Evolutionary conservation across 306 rosid species (phyloP).

Genomic region (Bauhinia variegata): DNA sequence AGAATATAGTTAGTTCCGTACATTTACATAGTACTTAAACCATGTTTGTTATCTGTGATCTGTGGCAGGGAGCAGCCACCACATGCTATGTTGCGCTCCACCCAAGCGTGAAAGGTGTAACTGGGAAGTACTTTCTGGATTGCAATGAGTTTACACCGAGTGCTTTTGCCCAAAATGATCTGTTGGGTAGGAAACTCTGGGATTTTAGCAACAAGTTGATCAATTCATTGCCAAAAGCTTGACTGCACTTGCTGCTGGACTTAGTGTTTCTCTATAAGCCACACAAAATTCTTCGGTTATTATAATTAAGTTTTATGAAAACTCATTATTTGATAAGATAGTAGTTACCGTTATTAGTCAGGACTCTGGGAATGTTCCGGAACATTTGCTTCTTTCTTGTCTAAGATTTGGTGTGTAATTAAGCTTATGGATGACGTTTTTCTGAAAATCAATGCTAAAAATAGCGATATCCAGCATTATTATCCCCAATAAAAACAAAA

Average conservation of each 20-base stretch:
- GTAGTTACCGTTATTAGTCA: not conserved
- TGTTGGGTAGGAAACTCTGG: constrained; percentile 68
- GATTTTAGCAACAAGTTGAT: constrained; percentile 80
- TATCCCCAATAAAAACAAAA: too few species aligned
- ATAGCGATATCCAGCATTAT: too few species aligned
- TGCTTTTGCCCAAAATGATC: constrained; percentile 49
- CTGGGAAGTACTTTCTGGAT: constrained; percentile 73
- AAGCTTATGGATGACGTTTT: too few species aligned
- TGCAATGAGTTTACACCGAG: constrained; percentile 74
- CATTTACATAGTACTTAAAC: too few species aligned
- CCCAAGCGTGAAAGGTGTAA: constrained; percentile 71
- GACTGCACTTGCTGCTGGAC: constrained; percentile 11
- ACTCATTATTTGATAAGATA: not conserved
- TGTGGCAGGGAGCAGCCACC: constrained; percentile 80
- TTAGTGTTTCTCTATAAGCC: not conserved
- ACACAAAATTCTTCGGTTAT: not conserved
- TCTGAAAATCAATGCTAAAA: too few species aligned
- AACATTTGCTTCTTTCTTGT: too few species aligned
- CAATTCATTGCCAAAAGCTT: constrained; percentile 44
- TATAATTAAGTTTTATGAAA: not conserved
- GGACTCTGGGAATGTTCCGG: constrained; percentile 11
- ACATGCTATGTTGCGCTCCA: constrained; percentile 83
- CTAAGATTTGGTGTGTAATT: too few species aligned
- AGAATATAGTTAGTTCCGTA: too few species aligned
- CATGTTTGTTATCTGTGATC: not conserved